Evolutionary conservation across 345 rosid species (phyloP).

Genomic region (Balakata baccata): DNA sequence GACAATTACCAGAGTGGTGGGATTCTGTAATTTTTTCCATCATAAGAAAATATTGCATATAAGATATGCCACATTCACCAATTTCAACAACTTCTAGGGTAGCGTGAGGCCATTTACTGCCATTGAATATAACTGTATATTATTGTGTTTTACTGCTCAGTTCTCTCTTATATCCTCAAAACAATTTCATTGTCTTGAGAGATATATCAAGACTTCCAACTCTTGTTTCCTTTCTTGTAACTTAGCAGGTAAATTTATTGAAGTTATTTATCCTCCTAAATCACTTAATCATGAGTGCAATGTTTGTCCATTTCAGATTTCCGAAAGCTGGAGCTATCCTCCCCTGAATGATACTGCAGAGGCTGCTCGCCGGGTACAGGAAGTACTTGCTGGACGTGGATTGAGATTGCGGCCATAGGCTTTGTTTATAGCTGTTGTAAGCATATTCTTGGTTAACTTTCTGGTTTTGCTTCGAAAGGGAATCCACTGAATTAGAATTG

Average conservation of each 20-base stretch:
- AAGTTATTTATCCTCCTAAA: not conserved
- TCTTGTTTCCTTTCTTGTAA: not conserved
- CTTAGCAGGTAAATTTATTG: not conserved
- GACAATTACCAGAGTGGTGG: too few species aligned
- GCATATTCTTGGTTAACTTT: slow-evolving; percentile 13
- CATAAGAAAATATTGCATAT: too few species aligned
- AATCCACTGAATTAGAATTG: slow-evolving; percentile 8
- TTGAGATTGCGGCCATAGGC: slow-evolving; percentile 63
- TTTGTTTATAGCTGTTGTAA: slow-evolving; percentile 26
- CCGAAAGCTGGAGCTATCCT: slow-evolving; percentile 94
- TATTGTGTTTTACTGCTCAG: too few species aligned
- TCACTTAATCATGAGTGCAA: not conserved
- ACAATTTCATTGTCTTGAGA: too few species aligned
- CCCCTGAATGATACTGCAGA: slow-evolving; percentile 86
- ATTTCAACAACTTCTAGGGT: too few species aligned
- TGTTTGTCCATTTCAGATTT: slow-evolving; percentile 46
- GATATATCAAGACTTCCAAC: not conserved
- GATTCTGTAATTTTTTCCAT: too few species aligned
- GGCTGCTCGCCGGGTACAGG: slow-evolving; percentile 67
- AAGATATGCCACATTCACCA: too few species aligned
- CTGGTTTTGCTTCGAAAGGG: slow-evolving; percentile 4
- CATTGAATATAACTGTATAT: too few species aligned
- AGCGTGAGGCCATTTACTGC: too few species aligned
- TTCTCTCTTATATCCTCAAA: too few species aligned
- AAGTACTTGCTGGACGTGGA: slow-evolving; percentile 74